Evolutionary conservation across 2,329 filamentous ascomycete species (phyloP), one percentile per base, ranked within the genome.

Genomic region (Leptodontidium sp.): DNA sequence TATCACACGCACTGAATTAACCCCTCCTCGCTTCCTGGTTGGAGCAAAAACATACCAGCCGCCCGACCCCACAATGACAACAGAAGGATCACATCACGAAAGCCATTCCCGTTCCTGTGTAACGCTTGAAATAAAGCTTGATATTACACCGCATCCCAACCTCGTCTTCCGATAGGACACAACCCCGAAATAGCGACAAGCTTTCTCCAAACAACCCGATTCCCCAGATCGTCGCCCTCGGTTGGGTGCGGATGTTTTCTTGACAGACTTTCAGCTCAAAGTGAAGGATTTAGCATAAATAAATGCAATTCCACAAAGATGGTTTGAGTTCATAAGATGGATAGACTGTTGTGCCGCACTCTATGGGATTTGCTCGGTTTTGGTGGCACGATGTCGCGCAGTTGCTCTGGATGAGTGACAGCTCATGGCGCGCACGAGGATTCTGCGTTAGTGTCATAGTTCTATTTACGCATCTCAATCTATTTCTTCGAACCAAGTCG

Each of bases 261-360:
- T 58, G 55, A 32, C 17, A 15, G 9, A 24, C 32, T 7, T 38
- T 40, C 35, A 58, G 55, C 35, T 58, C 32, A 2, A 12, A 17
- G 12, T 9, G 55, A 58, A 58, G 55, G 55, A 58, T 58, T 38
- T 35, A 40, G 55, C 55, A 58, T 58, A 58, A 58, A 40, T 58
- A 32, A 3, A n/a, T 38, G 6, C 35, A 58, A 40, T 40, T 38
- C 55, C 32, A 43, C 55, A 40, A 38, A 24, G 6, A 2, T 32
- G 32, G 35, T 40, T 32, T 35, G 11, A 9, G 35, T 32, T 40
- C 55, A 58, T 58, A 58, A 58, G 55, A 58, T 58, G 55, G 55
- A 58, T 58, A 58, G 55, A 58, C 40, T 58, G 8, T 58, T 58
- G 55, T 21, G 55, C 55, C 55, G 55, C 26, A 58, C 15, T 47